Evolutionary conservation across 768 basidiomycete genomes (phyloP).

Genomic region (Rhizopogon roseolus): DNA sequence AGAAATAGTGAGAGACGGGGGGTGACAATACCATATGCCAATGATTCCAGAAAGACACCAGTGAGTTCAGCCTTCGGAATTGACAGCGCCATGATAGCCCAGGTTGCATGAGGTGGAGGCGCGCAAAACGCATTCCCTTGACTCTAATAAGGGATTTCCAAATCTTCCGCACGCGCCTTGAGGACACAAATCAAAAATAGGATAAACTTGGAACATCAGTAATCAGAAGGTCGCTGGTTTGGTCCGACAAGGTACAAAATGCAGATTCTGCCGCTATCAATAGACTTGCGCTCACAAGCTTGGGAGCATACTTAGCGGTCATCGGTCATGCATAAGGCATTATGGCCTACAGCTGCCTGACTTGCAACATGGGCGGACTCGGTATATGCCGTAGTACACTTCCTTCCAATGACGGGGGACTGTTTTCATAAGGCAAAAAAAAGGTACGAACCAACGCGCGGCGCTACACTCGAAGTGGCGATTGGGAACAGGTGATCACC

Average conservation of each 20-base stretch:
- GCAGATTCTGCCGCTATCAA: not conserved
- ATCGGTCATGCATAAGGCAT: not conserved
- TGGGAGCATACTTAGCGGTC: not conserved
- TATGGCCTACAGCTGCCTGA: too few relatives aligned
- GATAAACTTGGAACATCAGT: not conserved
- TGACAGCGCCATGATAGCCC: slow-evolving; percentile 2
- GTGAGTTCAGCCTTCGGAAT: slow-evolving; percentile 6
- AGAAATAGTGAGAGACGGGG: not conserved
- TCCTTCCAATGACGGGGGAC: too few relatives aligned
- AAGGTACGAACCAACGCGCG: too few relatives aligned
- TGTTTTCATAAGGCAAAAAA: too few relatives aligned
- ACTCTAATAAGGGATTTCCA: not conserved
- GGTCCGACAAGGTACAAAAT: not conserved
- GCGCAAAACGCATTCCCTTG: not conserved
- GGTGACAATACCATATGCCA: slow-evolving; percentile 5
- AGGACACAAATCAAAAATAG: too few relatives aligned
- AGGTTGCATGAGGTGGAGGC: not conserved
- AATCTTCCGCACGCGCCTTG: not conserved
- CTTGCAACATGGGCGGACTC: too few relatives aligned
- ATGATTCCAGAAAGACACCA: slow-evolving; percentile 7
- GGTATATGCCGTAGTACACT: too few relatives aligned
- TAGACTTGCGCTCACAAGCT: not conserved
- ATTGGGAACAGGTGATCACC: too few relatives aligned
- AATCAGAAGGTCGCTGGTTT: not conserved
- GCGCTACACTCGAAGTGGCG: too few relatives aligned